Base-by-base conservation (phyloP, 805 yeast genomes). In the Candida arabinofermentans region DNA sequence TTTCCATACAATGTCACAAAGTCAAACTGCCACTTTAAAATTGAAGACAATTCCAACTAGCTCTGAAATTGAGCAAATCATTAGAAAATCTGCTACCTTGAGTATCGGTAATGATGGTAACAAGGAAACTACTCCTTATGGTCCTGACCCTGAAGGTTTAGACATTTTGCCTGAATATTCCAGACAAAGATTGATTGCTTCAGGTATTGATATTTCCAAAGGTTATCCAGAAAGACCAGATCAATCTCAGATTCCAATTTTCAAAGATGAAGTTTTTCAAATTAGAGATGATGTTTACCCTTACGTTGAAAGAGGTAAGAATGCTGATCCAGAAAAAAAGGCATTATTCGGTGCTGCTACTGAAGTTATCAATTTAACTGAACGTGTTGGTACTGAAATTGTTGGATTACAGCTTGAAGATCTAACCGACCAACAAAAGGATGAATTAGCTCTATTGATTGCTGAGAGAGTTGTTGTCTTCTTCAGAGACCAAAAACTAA, bases 381-480 rank as follows among this genome's bases (percentile, higher is more conserved):
- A 67, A 41, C 66, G 70, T 48, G 55, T 73, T 49, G 79, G 79
- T 37, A 74, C 78, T 13, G 78, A 72, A 46, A 62, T 73, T 41
- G 62, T 66, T 26, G 78, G 77, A 10, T 55, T 72, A 23, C 74
- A 72, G 50, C 55, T 72, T 27, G 51, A 59, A 4, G 71, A 69
- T 24, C 55, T 72, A 38, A 62, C 55, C 36, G 67, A 69, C 43
- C 46, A 61, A 49, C 76, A 72, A 52, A 59, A 54, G 37, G 74
- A 72, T 50, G 74, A 72, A 51, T 59, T 72, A 37, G 76, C 75
- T 4, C 55, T 70, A 8, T 54, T 72, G 35, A 59, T 70, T 24
- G 71, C 75, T 24, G 74, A 69, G 52, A 62, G 77, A 50, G 66
- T 66, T 13, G 76, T 71, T 27, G 77, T 72, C n/a, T 70, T 72